Evolutionary conservation across 2,329 filamentous ascomycete species (phyloP), one percentile per base, ranked within the genome.

Genomic region (Fonsecaea pugnacius): DNA sequence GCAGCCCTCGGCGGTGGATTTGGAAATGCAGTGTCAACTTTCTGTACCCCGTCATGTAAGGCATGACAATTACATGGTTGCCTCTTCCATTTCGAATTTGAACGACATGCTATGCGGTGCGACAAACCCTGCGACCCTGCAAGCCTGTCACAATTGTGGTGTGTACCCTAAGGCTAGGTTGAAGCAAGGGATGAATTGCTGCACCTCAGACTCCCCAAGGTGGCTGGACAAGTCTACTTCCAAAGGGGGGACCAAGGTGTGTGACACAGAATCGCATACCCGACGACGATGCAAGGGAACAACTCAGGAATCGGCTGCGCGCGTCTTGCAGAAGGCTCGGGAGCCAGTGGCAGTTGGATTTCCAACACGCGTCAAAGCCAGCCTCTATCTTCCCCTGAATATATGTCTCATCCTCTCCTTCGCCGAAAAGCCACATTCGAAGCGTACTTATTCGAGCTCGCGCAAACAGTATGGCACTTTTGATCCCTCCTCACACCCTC

Each of bases 31-130:
- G 58, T 35, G 43, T 48, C 40, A 38, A 21, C 43, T 33, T n/a
- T 54, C 30, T 60, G 61, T 61, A 33, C 36, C 59, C 53, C 56
- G 35, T 51, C 40, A 62, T 63, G 63, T 43, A 62, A 64, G 66
- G 63, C 63, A 68, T 68, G 66, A 65, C 66, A 68, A 68, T 68
- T 64, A 60, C 16, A 62, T 60, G 50, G 33, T 40, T 57, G 60
- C 56, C 54, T 51, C 14, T 48, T 9, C 24, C 38, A 46, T 55
- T 54, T 62, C 56, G 59, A 58, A 63, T 63, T 32, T 63, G 51
- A 24, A 32, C 46, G 38, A 53, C 30, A 38, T 18, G 33, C 55
- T 50, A 57, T 27, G 48, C 58, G 16, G 48, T 58, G 48, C 35
- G 7, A 58, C 54, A 40, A 21, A 21, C 30, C 18, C 16, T 36